phyloP scores from a whole-genome alignment of 345 rosid species.

The Gossypium australe region DNA sequence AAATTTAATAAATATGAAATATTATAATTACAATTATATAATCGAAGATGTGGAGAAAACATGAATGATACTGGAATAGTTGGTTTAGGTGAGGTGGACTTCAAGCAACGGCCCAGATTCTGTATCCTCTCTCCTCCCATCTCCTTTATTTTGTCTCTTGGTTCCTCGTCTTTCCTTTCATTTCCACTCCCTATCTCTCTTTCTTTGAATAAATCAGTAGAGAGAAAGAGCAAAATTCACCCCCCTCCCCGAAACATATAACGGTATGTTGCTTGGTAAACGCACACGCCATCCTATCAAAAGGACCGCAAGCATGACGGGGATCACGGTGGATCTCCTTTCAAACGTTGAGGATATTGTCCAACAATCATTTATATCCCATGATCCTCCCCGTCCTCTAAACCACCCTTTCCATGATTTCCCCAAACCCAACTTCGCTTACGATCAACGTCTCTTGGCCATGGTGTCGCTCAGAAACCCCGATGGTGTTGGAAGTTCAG shows the following conservation, averaged over 20 bases:
- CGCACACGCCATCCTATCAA: slow-evolving; percentile 55
- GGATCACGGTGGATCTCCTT: slow-evolving; percentile 41
- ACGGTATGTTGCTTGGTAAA: slow-evolving; percentile 60
- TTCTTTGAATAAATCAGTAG: background rate
- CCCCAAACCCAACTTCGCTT: background rate
- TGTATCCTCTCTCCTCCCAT: slow-evolving; percentile 21
- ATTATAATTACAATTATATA: no score
- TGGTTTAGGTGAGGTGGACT: slow-evolving; percentile 31
- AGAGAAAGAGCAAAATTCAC: background rate
- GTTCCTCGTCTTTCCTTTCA: background rate
- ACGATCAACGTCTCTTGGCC: slow-evolving; percentile 25
- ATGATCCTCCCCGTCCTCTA: background rate
- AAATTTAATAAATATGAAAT: no score
- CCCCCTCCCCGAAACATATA: no score
- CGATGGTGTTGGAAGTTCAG: no score
- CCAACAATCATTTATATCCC: background rate
- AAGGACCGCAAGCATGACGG: slow-evolving; percentile 72
- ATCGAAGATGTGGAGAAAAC: no score
- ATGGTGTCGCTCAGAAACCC: no score
- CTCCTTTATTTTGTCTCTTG: slow-evolving; percentile 9
- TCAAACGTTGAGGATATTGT: slow-evolving; percentile 16
- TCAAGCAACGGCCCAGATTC: slow-evolving; percentile 54
- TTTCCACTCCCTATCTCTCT: slow-evolving; percentile 12
- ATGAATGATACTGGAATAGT: background rate
- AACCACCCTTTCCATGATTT: background rate